Base-by-base conservation (phyloP, 75 land plant genomes). In the Selaginella moellendorffii region DNA sequence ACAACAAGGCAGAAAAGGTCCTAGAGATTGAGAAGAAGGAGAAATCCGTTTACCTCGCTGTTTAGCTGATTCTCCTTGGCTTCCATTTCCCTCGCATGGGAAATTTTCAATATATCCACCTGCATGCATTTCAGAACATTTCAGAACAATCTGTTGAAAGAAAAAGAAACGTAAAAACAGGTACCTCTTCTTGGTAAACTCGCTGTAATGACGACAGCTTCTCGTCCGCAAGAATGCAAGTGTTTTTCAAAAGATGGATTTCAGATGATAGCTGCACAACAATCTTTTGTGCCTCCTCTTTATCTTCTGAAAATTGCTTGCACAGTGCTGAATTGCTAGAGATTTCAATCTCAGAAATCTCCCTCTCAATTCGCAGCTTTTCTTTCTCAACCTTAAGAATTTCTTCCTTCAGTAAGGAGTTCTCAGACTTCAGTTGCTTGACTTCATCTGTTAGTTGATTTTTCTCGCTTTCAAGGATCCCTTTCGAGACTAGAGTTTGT, bases 231-330 rank as follows among this genome's bases (percentile, higher is more conserved):
- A 72, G 26, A 19, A 58, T 58, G 5, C 36, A 65, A 42, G 30
- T 72, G 23, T 66, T 69, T 24, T 72, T 72, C 8, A 72, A 52
- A 30, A 18, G 24, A 1, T 67, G 63, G 1, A 72, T 62, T 20
- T 72, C 69, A 1, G 68, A 61, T 36, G 74, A 8, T 24, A 72
- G 30, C 21, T 72, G 71, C 9, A 56, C 53, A 22, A 67, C 63
- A 29, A 65, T 22, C 46, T 28, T 28, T 61, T 72, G 68, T 59
- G 74, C 69, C 28, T 64, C 73, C 27, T 54, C 62, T 56, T 52
- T 71, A 28, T 71, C 73, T 14, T 24, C 27, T 8, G 25, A 26
- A 54, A 53, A 53, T 18, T 65, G 61, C 9, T 58, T 64, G 18
- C 46, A 2, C 1, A 53, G 14, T 28, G 27, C 58, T 2, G 52